A percentile compares a stretch with the other conserved stretches of the same genome.
These are phyloP conservation scores for Rhodotorula sp. DNA, from an alignment of 1,284 basidiomycete genomes.

Conservation along the genomic window DNA sequence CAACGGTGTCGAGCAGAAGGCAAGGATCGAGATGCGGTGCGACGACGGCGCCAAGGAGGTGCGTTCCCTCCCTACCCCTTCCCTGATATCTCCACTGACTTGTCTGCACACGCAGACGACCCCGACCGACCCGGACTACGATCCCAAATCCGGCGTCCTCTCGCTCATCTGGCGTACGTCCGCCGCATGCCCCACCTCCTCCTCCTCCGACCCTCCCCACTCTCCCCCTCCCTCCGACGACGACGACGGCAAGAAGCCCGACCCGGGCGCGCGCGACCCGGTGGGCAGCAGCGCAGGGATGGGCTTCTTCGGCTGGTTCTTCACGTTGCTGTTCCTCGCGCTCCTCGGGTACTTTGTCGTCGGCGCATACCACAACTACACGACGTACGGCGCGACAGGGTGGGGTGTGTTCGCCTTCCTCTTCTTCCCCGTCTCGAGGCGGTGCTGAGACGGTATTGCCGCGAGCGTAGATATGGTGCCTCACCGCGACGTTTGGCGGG, in stretches of 20 bases:
- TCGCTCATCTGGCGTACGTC: slow-evolving; percentile 59
- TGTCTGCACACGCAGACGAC: slow-evolving; percentile 1
- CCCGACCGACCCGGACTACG: slow-evolving; percentile 64
- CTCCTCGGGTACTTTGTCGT: slow-evolving; percentile 68
- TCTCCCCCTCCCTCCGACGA: slow-evolving; percentile 45
- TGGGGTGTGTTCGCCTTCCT: slow-evolving; percentile 50
- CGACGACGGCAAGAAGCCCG: slow-evolving; percentile 37
- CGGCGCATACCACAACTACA: slow-evolving; percentile 80
- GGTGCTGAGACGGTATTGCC: background rate
- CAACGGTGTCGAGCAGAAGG: slow-evolving; percentile 29
- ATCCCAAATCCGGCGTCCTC: slow-evolving; percentile 56
- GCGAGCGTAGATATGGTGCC: slow-evolving; percentile 56
- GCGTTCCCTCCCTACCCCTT: background rate
- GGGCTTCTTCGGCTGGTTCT: slow-evolving; percentile 67
- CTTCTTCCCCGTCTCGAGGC: background rate
- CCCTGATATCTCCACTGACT: background rate
- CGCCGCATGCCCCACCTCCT: slow-evolving; percentile 52
- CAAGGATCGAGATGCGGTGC: slow-evolving; percentile 35
- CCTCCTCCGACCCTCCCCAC: slow-evolving; percentile 51
- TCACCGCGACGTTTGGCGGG: slow-evolving; percentile 71
- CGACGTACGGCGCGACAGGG: slow-evolving; percentile 75
- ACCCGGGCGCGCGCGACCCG: slow-evolving; percentile 41
- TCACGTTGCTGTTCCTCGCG: slow-evolving; percentile 70
- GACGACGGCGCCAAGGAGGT: slow-evolving; percentile 33
- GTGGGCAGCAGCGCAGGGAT: slow-evolving; percentile 55